A percentile compares a stretch with the other conserved stretches of the same genome.
These are phyloP conservation scores for Phytopythium cucurbitacearum DNA, from an alignment of 352 stramenopile genomes.

Conservation along the genomic window DNA sequence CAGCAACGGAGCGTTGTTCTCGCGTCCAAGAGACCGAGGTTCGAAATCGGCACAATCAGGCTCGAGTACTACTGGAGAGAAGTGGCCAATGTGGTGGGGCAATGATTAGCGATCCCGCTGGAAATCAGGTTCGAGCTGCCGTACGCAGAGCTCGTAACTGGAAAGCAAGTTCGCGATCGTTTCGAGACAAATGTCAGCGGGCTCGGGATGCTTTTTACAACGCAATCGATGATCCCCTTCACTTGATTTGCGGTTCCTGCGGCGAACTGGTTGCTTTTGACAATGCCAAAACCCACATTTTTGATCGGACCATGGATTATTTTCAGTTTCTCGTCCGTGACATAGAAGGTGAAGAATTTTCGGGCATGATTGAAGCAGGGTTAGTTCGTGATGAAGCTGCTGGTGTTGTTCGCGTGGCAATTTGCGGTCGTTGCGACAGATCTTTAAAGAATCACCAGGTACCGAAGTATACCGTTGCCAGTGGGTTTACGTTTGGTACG, in stretches of 20 bases:
- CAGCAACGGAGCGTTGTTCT: slow-evolving; percentile 10
- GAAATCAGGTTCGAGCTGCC: too few relatives aligned
- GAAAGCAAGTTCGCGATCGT: neutral
- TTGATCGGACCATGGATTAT: neutral
- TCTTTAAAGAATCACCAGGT: neutral
- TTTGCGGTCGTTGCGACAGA: neutral
- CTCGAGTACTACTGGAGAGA: too few relatives aligned
- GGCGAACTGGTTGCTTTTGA: too few relatives aligned
- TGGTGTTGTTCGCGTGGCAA: neutral
- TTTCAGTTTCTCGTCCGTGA: neutral
- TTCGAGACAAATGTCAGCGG: neutral
- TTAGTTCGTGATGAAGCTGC: neutral
- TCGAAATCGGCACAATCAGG: neutral
- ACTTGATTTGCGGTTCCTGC: neutral
- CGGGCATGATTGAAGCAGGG: neutral
- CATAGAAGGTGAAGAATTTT: neutral
- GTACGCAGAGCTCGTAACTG: neutral
- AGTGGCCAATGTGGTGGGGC: too few relatives aligned
- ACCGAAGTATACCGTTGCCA: neutral
- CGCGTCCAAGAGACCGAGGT: neutral
- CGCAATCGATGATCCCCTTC: neutral
- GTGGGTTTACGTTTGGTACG: neutral
- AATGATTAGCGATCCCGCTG: too few relatives aligned
- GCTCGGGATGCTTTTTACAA: neutral
- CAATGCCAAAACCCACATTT: neutral